Conservation (phyloP, 2,329 filamentous ascomycete species). For the Chaetomium sp. region DNA sequence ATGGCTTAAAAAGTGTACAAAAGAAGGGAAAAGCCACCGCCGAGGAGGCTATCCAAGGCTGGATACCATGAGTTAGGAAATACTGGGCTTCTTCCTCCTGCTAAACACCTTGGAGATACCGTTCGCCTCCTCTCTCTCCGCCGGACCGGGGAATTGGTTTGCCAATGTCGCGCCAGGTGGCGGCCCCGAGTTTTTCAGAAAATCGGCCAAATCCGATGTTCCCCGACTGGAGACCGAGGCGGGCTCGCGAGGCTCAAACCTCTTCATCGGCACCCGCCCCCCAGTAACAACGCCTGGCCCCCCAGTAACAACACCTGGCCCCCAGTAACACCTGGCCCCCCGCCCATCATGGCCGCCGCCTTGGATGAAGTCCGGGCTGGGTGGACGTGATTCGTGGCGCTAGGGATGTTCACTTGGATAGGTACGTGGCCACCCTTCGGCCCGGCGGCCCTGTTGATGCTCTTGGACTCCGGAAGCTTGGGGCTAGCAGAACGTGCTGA, state of each 20-base stretch:
- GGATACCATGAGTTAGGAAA: constrained; percentile 19
- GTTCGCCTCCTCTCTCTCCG: constrained; percentile 44
- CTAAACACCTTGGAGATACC: constrained; percentile 53
- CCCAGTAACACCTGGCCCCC: constrained; percentile 5
- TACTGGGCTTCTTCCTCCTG: constrained; percentile 51
- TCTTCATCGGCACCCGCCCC: constrained; percentile 56
- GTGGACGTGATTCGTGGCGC: constrained; percentile 46
- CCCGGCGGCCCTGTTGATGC: constrained; percentile 44
- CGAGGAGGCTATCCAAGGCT: background rate
- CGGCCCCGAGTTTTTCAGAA: constrained; percentile 69
- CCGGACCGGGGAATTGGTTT: constrained; percentile 32
- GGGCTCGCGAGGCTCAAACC: constrained; percentile 59
- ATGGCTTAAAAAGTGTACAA: background rate
- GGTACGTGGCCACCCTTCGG: constrained; percentile 51
- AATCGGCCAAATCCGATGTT: constrained; percentile 72
- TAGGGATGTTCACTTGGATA: constrained; percentile 54
- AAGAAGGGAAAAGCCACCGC: background rate
- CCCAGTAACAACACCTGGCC: constrained; percentile 47
- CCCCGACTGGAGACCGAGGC: constrained; percentile 44
- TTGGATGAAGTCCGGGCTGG: constrained; percentile 21
- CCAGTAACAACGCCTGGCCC: constrained; percentile 4
- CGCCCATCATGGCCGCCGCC: constrained; percentile 18
- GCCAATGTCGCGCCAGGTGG: constrained; percentile 46
- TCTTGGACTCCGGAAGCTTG: constrained; percentile 38
- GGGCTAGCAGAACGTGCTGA: constrained; percentile 36